A percentile compares a stretch with the other conserved stretches of the same genome.
phyloP scores from a whole-genome alignment of 148 eudicot species.

The Cornus controversa region DNA sequence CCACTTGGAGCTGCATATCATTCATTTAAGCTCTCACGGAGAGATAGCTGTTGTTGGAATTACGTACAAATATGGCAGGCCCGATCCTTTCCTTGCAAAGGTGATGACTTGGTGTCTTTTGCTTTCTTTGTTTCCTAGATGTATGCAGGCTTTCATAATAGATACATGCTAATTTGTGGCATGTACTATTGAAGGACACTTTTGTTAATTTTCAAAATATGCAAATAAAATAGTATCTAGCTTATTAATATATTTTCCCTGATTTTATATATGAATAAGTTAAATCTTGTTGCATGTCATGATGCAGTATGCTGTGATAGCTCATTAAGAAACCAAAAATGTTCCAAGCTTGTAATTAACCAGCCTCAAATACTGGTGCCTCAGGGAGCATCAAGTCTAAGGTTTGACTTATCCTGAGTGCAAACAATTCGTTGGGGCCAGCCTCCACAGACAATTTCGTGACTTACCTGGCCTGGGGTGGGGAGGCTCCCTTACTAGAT shows the following conservation, averaged over 20 bases:
- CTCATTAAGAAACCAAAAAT: background rate
- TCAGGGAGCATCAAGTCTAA: no score
- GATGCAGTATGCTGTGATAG: background rate
- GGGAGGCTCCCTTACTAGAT: no score
- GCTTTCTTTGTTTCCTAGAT: background rate
- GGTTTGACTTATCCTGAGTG: no score
- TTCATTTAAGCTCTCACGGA: conserved; percentile 22
- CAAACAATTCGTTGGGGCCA: no score
- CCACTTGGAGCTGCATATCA: conserved; percentile 28
- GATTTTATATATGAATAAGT: no score
- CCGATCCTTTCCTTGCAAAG: conserved; percentile 36
- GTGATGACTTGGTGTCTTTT: conserved; percentile 9
- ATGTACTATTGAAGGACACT: background rate
- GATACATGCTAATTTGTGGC: background rate
- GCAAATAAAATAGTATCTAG: no score
- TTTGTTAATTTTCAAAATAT: no score
- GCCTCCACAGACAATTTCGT: no score
- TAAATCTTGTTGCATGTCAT: no score
- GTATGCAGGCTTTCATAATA: background rate
- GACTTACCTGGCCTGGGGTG: no score
- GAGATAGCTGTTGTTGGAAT: conserved; percentile 30
- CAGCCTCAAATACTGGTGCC: no score
- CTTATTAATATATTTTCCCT: no score
- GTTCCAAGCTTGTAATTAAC: background rate
- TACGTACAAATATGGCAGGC: conserved; percentile 25